Conservation (phyloP, 495 filamentous ascomycete genomes). For the Mycothermus thermophilus region DNA sequence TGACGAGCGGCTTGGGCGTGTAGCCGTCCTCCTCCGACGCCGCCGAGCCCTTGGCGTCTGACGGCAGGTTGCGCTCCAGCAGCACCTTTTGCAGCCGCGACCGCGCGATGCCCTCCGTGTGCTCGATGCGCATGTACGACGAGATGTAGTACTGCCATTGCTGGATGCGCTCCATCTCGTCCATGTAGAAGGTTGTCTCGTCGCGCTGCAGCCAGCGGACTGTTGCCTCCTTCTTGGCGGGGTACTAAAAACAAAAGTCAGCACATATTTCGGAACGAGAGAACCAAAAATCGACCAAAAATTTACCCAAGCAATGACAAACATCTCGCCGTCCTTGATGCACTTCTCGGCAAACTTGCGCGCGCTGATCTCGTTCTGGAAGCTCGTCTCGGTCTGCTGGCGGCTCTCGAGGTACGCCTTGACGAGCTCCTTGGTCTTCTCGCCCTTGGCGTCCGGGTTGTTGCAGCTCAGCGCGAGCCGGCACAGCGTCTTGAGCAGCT, state of each 20-base stretch:
- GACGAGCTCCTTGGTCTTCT: slow-evolving; percentile 77
- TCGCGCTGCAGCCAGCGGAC: slow-evolving; percentile 64
- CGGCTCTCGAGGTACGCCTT: slow-evolving; percentile 71
- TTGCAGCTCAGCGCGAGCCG: slow-evolving; percentile 64
- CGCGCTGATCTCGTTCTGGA: slow-evolving; percentile 69
- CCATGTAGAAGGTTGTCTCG: slow-evolving; percentile 63
- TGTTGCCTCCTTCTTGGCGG: slow-evolving; percentile 42
- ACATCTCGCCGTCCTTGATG: slow-evolving; percentile 81
- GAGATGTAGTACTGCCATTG: slow-evolving; percentile 89
- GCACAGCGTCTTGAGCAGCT: slow-evolving; percentile 62
- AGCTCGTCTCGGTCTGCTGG: slow-evolving; percentile 66
- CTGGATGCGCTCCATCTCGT: slow-evolving; percentile 43
- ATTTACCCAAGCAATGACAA: slow-evolving; percentile 73
- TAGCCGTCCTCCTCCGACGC: slow-evolving; percentile 34
- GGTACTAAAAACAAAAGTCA: slow-evolving; percentile 32
- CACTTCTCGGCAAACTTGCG: slow-evolving; percentile 76
- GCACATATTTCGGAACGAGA: no score
- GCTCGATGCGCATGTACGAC: slow-evolving; percentile 73
- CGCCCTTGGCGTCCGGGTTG: slow-evolving; percentile 61
- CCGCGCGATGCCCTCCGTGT: slow-evolving; percentile 69
- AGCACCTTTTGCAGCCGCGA: slow-evolving; percentile 49
- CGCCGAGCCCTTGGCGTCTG: slow-evolving; percentile 31
- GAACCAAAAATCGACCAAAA: background rate
- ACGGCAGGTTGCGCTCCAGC: slow-evolving; percentile 61
- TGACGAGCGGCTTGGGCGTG: slow-evolving; percentile 42